Percentiles rank a stretch among this genome's conserved stretches.
Evolutionary conservation across 805 yeast genomes (phyloP).

Genomic region (Starmerella apicola): DNA sequence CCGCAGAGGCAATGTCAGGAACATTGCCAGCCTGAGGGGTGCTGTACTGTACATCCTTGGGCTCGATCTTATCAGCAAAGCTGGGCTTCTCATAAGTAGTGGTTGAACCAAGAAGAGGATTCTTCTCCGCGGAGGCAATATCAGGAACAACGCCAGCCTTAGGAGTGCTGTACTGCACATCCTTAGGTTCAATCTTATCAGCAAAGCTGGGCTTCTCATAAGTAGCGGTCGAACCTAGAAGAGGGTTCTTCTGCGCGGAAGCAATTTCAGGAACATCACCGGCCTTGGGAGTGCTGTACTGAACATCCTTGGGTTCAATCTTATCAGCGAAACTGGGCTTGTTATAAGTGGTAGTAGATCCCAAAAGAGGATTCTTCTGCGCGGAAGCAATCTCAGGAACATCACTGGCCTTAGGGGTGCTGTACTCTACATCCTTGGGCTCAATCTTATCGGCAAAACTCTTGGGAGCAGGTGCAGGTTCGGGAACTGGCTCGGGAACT

Average conservation of each 20-base stretch:
- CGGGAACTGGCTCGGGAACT: too few relatives aligned
- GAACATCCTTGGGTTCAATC: conserved; percentile 4
- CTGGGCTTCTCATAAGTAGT: background rate
- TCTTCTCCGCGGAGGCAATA: conserved; percentile 1
- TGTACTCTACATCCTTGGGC: conserved; percentile 6
- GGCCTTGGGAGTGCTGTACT: conserved; percentile 3
- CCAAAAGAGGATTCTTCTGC: conserved; percentile 7
- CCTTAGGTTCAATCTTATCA: background rate
- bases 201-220: background rate
- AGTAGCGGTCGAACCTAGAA: conserved; percentile 5
- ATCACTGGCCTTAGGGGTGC: background rate
- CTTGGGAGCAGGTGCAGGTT: too few relatives aligned
- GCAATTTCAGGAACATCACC: conserved; percentile 3
- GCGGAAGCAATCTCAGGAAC: conserved; percentile 5
- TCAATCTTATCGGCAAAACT: background rate
- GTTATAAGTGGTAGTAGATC: conserved; percentile 4
- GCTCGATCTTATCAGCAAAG: background rate
- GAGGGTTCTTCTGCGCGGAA: conserved; percentile 6
- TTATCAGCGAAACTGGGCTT: background rate
- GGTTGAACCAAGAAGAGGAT: conserved; percentile 4
- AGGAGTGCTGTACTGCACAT: conserved; percentile 3
- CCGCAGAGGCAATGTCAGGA: conserved; percentile 1
- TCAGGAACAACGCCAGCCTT: background rate
- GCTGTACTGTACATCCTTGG: conserved; percentile 1
- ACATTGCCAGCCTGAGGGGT: background rate